Base-by-base conservation (phyloP, 1,139 yeast genomes). In the Meyerozyma sp. region DNA sequence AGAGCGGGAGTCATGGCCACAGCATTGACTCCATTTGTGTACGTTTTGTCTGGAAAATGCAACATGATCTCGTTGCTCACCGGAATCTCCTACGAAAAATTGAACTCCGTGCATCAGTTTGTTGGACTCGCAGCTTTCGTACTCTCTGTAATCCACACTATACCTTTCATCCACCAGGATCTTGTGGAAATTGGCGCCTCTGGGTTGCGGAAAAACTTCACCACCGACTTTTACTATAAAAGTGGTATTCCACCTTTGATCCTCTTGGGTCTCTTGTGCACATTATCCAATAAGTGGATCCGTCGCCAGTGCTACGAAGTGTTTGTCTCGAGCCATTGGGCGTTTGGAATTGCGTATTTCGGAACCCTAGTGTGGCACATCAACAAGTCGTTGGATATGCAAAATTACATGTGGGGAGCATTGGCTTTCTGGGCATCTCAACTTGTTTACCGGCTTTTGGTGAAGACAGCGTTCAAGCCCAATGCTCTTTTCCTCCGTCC, bases 311-410 rank as follows among this genome's bases (percentile, higher is more conserved):
- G 62, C 45, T 81, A 82, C 54, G 87, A 81, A 55, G 53, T 68
- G 3, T 81, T 81, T 55, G 61, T 75, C 48, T 81, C 77, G 49
- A 50, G 70, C 10, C 88, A 82, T 58, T 81, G 87, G 87, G 58
- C 78, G 8, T 57, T 71, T 46, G 87, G 81, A 0, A 54, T 79
- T 39, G 83, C 75, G 0, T 80, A 75, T 54, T 66, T 75, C 48
- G 82, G 73, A 6, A 66, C 79, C 5, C 58, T 81, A 49, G 68
- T 71, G 40, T 75, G 76, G 73, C 88, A 82, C 57, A 66, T 69
- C 23, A 61, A 59, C 48, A 64, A 61, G 6, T 36, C 51, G 5
- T 59, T 79, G 44, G 64, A 64, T 32, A 61, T 76, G 36, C 67
- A 75, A 49, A 60, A 70, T 43, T 81, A 79, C 54, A 59, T 81